Base-by-base conservation (phyloP, 2,329 filamentous ascomycete genomes). In the Arthroderma sp. region DNA sequence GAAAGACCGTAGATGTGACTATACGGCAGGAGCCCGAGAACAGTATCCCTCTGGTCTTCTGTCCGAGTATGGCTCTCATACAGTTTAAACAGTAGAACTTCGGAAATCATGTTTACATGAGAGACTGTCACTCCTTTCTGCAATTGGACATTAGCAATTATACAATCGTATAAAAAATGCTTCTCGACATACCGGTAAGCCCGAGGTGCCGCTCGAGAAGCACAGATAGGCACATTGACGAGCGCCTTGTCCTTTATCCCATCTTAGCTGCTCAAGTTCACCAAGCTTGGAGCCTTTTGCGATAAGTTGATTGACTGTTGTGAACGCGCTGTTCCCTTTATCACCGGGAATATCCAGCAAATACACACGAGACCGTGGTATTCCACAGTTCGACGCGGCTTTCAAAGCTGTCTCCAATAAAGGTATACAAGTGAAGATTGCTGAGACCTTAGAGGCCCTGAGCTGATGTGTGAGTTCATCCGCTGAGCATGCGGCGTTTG, bases 71-170 rank as follows among this genome's bases (percentile, higher is more conserved):
- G 55, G 39, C 61, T 57, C 34, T 77, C 73, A 51, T 61, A 76
- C 1, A 70, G 55, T 6, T 55, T 57, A 41, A 77, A 68, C 58
- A 84, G 80, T 38, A 83, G 54, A 0, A 77, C 72, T 56, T 85
- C 85, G 45, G 81, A 73, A 41, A 86, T 85, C 42, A 85, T 75
- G 51, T 85, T 85, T 38, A 62, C 62, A 57, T 85, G 82, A 3
- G 79, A 82, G 44, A 86, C 80, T 76, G 83, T 83, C 48, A 85
- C 81, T 33, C 80, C 81, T 77, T 83, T 83, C 73, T 80, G n/a
- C 6, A 44, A 36, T 33, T 29, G 9, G 5, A 30, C n/a, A 7
- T 2, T 22, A 27, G 8, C n/a, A 15, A 10, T 29, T 32, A 41
- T n/a, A 15, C 7, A 6, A n/a, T 27, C 6, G 33, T 9, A 9